phyloP scores from a whole-genome alignment of 305 asterid species.

The Solanum hybrid region DNA sequence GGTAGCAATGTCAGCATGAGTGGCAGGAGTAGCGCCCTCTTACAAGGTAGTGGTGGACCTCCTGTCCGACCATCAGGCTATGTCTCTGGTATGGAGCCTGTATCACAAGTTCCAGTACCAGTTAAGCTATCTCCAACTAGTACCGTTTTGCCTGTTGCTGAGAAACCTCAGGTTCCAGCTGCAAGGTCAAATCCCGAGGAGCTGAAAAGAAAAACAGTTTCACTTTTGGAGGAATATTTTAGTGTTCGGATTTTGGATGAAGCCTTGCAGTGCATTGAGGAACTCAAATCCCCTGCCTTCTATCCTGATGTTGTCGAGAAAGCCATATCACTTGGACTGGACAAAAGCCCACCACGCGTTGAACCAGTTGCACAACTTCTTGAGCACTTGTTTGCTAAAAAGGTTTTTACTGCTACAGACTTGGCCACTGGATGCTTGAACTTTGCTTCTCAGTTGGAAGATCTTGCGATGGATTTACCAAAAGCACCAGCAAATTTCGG shows the following conservation, averaged over 20 bases:
- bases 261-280: slow-evolving; percentile 71
- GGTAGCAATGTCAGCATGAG: slow-evolving; percentile 46
- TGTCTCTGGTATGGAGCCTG: slow-evolving; percentile 21
- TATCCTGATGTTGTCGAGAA: slow-evolving; percentile 60
- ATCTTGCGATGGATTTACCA: slow-evolving; percentile 77
- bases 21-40: slow-evolving; percentile 53
- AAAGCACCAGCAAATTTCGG: slow-evolving; percentile 72
- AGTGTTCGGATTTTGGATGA: slow-evolving; percentile 50
- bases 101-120: slow-evolving; percentile 26
- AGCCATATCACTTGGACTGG: slow-evolving; percentile 63
- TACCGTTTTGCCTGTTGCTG: slow-evolving; percentile 18
- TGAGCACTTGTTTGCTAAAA: slow-evolving; percentile 32
- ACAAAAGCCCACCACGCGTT: slow-evolving; percentile 60
- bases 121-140: slow-evolving; percentile 20
- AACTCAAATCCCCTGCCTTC: slow-evolving; percentile 63
- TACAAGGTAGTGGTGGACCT: slow-evolving; percentile 53
- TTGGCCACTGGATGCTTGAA: slow-evolving; percentile 36
- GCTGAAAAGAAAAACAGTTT: slow-evolving; percentile 46
- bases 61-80: slow-evolving; percentile 29
- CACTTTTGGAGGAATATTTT: slow-evolving; percentile 67
- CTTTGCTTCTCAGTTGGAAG: slow-evolving; percentile 52
- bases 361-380: slow-evolving; percentile 55
- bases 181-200: slow-evolving; percentile 23
- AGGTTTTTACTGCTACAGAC: slow-evolving; percentile 38
- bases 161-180: slow-evolving; percentile 27